Conservation (phyloP, 2,329 filamentous ascomycete species). For the Ophiostoma himal-ulmi region DNA sequence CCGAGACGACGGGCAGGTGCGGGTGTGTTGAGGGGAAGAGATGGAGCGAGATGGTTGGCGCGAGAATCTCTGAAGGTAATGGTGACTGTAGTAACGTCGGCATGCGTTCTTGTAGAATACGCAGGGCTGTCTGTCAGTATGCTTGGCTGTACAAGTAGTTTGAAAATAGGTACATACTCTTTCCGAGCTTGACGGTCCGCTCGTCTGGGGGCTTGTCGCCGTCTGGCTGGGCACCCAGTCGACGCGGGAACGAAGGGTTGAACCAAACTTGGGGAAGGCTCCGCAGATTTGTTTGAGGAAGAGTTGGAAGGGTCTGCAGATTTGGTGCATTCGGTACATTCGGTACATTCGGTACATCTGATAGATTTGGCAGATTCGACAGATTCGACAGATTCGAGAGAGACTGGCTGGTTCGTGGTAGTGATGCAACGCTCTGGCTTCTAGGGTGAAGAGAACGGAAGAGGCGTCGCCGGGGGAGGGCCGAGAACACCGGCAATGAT, state of each 20-base stretch:
- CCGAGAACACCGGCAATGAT: background rate
- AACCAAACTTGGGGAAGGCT: constrained; percentile 41
- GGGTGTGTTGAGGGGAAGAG: constrained; percentile 74
- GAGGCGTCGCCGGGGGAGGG: constrained; percentile 23
- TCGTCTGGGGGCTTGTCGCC: constrained; percentile 40
- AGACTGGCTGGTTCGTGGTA: background rate
- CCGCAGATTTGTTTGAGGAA: constrained; percentile 21
- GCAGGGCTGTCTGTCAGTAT: constrained; percentile 44
- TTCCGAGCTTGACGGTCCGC: constrained; percentile 56
- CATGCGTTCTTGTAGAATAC: constrained; percentile 60
- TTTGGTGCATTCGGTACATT: background rate
- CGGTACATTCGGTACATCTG: background rate
- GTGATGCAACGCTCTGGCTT: constrained; percentile 16
- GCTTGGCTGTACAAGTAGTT: no score
- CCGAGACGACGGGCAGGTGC: constrained; percentile 85
- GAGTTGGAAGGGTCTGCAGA: constrained; percentile 21
- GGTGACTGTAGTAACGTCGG: constrained; percentile 61
- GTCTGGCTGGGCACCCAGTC: constrained; percentile 9
- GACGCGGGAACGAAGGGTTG: constrained; percentile 35
- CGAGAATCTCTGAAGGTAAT: constrained; percentile 68
- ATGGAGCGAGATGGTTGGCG: constrained; percentile 64
- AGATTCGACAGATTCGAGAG: background rate
- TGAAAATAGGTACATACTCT: constrained; percentile 42
- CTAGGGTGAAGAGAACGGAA: constrained; percentile 26
- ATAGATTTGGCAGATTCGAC: background rate